Evolutionary conservation across 1,284 basidiomycete genomes (phyloP).

Genomic region (Xanthoconium separans): DNA sequence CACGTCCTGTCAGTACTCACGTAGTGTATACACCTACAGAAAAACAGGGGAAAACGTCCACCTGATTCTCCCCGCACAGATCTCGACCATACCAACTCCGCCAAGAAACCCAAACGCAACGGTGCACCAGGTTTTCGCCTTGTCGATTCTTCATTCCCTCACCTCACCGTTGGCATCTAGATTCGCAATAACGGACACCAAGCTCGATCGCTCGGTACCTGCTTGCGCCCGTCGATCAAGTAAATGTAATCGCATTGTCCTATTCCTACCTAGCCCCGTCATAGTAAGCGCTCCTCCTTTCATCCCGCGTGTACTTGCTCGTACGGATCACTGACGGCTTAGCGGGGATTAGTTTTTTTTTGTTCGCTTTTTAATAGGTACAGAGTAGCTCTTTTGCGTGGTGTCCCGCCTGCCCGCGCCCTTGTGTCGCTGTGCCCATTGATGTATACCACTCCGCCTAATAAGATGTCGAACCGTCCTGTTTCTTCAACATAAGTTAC

Average conservation of each 20-base stretch:
- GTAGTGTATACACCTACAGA: no score
- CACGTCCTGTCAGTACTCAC: no score
- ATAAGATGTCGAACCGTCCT: no score
- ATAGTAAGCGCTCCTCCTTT: constrained; percentile 15
- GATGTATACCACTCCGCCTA: constrained; percentile 5
- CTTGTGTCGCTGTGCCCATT: constrained; percentile 6
- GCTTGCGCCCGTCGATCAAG: constrained; percentile 42
- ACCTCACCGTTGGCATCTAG: no score
- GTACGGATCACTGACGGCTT: constrained; percentile 11
- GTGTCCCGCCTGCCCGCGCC: background rate
- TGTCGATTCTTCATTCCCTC: no score
- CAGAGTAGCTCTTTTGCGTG: background rate
- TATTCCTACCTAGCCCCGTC: background rate
- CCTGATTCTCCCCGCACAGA: constrained; percentile 39
- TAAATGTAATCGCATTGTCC: constrained; percentile 17
- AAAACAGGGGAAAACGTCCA: constrained; percentile 59
- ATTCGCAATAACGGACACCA: no score
- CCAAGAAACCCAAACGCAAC: constrained; percentile 41
- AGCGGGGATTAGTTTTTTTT: background rate
- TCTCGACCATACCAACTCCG: constrained; percentile 26
- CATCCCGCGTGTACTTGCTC: background rate
- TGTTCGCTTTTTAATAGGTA: constrained; percentile 4
- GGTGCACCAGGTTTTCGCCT: constrained; percentile 27
- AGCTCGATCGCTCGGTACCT: constrained; percentile 33
- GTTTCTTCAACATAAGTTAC: background rate